These are phyloP conservation scores for Miamiensis avidus DNA, from an alignment of 169 alveolate genomes.

Conservation along the genomic window DNA sequence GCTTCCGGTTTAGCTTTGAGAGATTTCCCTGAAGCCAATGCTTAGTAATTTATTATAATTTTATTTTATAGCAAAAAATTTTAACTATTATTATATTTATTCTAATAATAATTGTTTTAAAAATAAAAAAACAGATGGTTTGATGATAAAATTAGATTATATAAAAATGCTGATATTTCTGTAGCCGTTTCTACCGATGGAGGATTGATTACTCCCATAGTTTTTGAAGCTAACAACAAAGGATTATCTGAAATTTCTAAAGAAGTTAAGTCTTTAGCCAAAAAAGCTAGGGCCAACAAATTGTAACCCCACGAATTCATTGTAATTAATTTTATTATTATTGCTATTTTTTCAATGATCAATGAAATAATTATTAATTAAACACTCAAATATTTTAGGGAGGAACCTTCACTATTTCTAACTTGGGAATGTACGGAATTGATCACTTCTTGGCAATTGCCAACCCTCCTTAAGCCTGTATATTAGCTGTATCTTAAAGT, in stretches of 20 bases:
- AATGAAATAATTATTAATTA: too few relatives aligned
- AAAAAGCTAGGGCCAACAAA: slow-evolving; percentile 79
- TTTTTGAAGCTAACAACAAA: slow-evolving; percentile 58
- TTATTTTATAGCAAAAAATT: too few relatives aligned
- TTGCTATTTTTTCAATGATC: too few relatives aligned
- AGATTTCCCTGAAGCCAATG: slow-evolving; percentile 71
- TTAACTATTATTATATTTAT: too few relatives aligned
- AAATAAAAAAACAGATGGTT: slow-evolving; percentile 59
- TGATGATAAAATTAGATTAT: slow-evolving; percentile 62
- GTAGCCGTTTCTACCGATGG: slow-evolving; percentile 73
- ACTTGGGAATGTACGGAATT: slow-evolving; percentile 90
- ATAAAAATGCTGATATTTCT: slow-evolving; percentile 69
- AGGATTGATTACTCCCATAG: slow-evolving; percentile 78
- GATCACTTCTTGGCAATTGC: slow-evolving; percentile 83
- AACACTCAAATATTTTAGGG: too few relatives aligned
- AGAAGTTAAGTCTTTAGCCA: slow-evolving; percentile 77
- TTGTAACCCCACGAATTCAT: slow-evolving; percentile 73
- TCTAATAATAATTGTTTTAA: too few relatives aligned
- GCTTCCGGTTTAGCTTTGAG: slow-evolving; percentile 73
- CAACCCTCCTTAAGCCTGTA: slow-evolving; percentile 85
- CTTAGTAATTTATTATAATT: slow-evolving; percentile 3
- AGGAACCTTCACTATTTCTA: slow-evolving; percentile 89
- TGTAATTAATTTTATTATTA: too few relatives aligned
- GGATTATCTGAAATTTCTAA: slow-evolving; percentile 68
- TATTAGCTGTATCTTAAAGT: slow-evolving; percentile 71